Evolutionary conservation across 2,329 filamentous ascomycete genomes (phyloP).

Genomic region (Cadophora sp.): DNA sequence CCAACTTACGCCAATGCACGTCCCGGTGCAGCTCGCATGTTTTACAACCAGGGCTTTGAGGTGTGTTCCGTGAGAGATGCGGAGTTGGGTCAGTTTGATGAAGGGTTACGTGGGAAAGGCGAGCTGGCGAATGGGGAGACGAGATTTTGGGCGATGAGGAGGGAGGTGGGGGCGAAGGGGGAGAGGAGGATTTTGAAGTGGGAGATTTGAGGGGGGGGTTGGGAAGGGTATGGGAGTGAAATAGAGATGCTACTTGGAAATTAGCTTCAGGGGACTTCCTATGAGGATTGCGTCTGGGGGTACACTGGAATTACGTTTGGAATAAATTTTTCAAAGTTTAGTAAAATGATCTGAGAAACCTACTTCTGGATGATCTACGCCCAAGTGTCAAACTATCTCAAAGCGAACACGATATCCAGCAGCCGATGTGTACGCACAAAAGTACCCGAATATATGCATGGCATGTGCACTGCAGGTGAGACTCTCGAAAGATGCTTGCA

Average conservation of each 20-base stretch:
- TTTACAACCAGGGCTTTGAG: background rate
- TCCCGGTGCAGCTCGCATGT: background rate
- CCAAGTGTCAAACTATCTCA: no score
- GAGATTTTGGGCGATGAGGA: background rate
- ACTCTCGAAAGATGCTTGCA: no score
- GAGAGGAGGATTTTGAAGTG: background rate
- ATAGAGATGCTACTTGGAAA: background rate
- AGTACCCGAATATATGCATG: no score
- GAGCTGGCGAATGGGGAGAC: constrained; percentile 1
- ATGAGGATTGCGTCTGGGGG: no score
- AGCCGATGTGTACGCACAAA: no score
- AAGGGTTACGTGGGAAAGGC: background rate
- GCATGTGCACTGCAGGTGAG: no score
- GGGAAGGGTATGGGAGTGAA: background rate
- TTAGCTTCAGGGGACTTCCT: no score
- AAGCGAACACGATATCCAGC: no score
- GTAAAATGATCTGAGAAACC: no score
- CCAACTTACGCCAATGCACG: background rate
- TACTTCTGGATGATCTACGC: no score
- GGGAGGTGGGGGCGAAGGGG: background rate
- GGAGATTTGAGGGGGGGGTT: background rate
- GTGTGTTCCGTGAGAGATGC: background rate
- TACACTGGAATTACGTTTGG: no score
- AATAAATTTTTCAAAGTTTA: no score
- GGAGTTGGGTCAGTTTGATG: background rate